Base-by-base conservation (phyloP, 176 grass and related monocot genomes). In the Eragrostis curvula region DNA sequence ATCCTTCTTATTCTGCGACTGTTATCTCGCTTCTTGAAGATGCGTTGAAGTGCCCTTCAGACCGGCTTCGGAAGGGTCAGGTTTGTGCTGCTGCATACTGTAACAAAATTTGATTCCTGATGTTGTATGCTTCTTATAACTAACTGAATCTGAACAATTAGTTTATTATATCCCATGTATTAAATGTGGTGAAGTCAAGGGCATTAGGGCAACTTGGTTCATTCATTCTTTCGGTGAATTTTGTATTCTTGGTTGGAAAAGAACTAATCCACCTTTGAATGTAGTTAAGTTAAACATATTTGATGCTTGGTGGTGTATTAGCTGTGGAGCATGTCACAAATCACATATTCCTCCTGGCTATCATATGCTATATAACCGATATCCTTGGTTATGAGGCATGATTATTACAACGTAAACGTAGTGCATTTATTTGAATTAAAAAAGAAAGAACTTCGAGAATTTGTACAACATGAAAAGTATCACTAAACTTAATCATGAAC, bases 11-110 rank as follows among this genome's bases (percentile, higher is more conserved):
- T 84, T 94, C 88, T 40, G 77, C 36, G 3, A 92, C 83, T 66
- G 90, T 93, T 83, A 91, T 97, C 43, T 94, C 85, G n/a, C 92
- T 94, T 76, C 95, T 97, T 79, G 87, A 97, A 82, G 95, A 97
- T 85, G 95, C 95, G 41, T 62, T 97, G 60, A 97, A 92, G 66
- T 97, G 95, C 53, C 95, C 95, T 79, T 97, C 95, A 60, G 95
- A 94, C 29, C 80, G 95, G n/a, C 92, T 97, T 87, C 87, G 95
- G 46, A 97, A 97, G 87, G 95, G 95, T 30, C 95, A 97, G 95
- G 95, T 90, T 57, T 41, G 81, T 87, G 57, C 25, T 76, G 20
- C 70, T 73, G 21, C 75, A 70, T 55, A 49, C 48, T 23, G 70
- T 25, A 41, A 44, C 39, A 57, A 44, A 49, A 67, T 63, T 55